These are phyloP conservation scores for Paraconiothyrium sp. DNA, from an alignment of 2,329 filamentous ascomycete species.

Conservation along the genomic window DNA sequence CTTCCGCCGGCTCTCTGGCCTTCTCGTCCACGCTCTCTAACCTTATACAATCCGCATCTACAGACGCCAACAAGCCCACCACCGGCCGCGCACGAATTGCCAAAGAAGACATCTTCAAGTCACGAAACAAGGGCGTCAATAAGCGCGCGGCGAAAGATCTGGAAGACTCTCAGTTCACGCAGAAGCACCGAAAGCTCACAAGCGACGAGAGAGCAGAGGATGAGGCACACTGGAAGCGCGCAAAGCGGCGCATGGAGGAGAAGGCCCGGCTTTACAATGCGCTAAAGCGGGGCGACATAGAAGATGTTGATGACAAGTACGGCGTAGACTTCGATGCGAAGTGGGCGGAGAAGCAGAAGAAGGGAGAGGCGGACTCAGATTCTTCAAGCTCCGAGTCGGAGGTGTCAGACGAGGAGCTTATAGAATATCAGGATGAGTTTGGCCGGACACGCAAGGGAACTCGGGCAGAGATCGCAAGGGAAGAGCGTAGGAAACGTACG, in stretches of 20 bases:
- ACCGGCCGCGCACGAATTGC: constrained; percentile 64
- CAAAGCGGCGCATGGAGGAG: constrained; percentile 84
- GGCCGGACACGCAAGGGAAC: constrained; percentile 82
- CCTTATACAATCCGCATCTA: constrained; percentile 68
- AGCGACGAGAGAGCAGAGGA: constrained; percentile 63
- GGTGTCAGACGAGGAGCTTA: constrained; percentile 64
- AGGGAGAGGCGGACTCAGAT: constrained; percentile 54
- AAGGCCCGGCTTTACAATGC: constrained; percentile 89
- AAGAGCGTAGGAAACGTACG: constrained; percentile 66
- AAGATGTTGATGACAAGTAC: constrained; percentile 70
- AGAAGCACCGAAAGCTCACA: constrained; percentile 71
- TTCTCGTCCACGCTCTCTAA: constrained; percentile 90
- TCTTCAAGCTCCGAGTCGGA: constrained; percentile 48
- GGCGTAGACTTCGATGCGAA: constrained; percentile 95
- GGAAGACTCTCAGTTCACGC: constrained; percentile 64
- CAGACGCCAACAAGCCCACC: constrained; percentile 53
- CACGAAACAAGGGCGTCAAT: constrained; percentile 69
- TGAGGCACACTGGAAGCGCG: constrained; percentile 67
- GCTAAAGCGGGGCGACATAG: constrained; percentile 84
- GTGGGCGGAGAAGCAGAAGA: constrained; percentile 77
- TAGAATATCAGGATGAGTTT: constrained; percentile 93
- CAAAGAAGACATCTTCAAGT: constrained; percentile 75
- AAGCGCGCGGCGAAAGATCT: constrained; percentile 71
- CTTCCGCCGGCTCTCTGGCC: constrained; percentile 76
- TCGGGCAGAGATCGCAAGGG: constrained; percentile 70